phyloP scores from a whole-genome alignment of 257 asterid genomes.

The Dorcoceras hygrometricum region DNA sequence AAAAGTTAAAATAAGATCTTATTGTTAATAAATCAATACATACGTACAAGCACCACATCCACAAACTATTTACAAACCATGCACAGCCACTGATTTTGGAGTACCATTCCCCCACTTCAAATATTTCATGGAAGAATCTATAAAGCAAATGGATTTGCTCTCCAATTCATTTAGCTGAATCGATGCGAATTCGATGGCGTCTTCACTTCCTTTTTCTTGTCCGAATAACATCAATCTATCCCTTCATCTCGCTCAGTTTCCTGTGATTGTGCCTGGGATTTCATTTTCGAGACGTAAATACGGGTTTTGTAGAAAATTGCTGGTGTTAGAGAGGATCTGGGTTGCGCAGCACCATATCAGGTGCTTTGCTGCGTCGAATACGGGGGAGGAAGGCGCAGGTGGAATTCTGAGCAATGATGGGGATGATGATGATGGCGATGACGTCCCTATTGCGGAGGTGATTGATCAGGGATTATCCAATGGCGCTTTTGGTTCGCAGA shows the following conservation, averaged over 20 bases:
- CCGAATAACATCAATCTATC: slow-evolving; percentile 49
- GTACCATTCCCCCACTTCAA: no score
- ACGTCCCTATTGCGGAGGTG: slow-evolving; percentile 29
- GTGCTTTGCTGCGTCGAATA: slow-evolving; percentile 48
- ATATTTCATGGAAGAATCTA: no score
- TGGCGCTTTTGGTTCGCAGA: slow-evolving; percentile 43
- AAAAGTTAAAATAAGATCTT: no score
- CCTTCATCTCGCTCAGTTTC: slow-evolving; percentile 47
- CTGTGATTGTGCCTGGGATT: slow-evolving; percentile 46
- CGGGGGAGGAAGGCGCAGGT: slow-evolving; percentile 31
- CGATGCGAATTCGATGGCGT: slow-evolving; percentile 45
- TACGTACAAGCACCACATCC: no score
- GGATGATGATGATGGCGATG: slow-evolving; percentile 35
- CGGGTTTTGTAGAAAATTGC: slow-evolving; percentile 33
- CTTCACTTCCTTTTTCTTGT: slow-evolving; percentile 34
- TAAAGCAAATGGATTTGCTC: no score
- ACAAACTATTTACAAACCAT: no score
- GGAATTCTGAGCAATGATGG: slow-evolving; percentile 40
- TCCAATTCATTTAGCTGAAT: no score
- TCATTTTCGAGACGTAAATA: slow-evolving; percentile 41
- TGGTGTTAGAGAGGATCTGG: slow-evolving; percentile 34
- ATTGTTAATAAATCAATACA: no score
- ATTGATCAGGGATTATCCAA: slow-evolving; percentile 37
- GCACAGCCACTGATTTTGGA: no score
- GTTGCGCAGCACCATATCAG: slow-evolving; percentile 41